Evolutionary conservation across 1,139 yeast species (phyloP).

Genomic region (Saccharomycopsis hybrid): DNA sequence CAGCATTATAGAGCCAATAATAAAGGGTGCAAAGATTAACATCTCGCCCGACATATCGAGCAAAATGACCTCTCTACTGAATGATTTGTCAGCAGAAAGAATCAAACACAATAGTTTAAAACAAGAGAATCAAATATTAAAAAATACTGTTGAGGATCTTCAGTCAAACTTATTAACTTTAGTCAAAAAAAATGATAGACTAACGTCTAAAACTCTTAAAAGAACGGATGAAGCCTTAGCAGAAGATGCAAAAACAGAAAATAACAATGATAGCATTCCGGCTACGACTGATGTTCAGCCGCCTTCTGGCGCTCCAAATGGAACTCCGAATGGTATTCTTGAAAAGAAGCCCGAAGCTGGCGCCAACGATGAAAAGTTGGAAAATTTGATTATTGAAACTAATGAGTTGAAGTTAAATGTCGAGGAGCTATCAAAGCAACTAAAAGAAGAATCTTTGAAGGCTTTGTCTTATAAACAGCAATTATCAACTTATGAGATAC

Average conservation of each 20-base stretch:
- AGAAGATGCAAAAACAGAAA: slow-evolving; percentile 25
- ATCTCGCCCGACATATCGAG: slow-evolving; percentile 28
- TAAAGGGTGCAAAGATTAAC: slow-evolving; percentile 22
- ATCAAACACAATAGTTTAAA: slow-evolving; percentile 23
- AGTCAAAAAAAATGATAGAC: slow-evolving; percentile 37
- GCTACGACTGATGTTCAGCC: no score
- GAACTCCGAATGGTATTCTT: background rate
- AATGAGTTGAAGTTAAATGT: slow-evolving; percentile 34
- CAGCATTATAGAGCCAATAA: slow-evolving; percentile 16
- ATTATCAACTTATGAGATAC: slow-evolving; percentile 14
- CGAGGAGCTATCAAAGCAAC: slow-evolving; percentile 30
- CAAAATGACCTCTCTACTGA: slow-evolving; percentile 30
- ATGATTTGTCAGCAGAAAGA: slow-evolving; percentile 20
- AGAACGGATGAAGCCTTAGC: slow-evolving; percentile 36
- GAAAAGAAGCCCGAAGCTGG: slow-evolving; percentile 1
- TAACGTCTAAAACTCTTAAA: slow-evolving; percentile 40
- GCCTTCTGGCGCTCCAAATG: no score
- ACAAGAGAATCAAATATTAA: slow-evolving; percentile 28
- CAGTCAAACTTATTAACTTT: slow-evolving; percentile 32
- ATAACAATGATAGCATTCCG: slow-evolving; percentile 14
- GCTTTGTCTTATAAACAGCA: slow-evolving; percentile 25
- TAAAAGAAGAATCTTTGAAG: slow-evolving; percentile 30
- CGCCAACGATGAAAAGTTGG: slow-evolving; percentile 21
- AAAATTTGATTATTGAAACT: slow-evolving; percentile 28
- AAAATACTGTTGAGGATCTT: slow-evolving; percentile 32